Evolutionary conservation across 176 grass and related monocot species (phyloP).

Genomic region (Otatea glauca): DNA sequence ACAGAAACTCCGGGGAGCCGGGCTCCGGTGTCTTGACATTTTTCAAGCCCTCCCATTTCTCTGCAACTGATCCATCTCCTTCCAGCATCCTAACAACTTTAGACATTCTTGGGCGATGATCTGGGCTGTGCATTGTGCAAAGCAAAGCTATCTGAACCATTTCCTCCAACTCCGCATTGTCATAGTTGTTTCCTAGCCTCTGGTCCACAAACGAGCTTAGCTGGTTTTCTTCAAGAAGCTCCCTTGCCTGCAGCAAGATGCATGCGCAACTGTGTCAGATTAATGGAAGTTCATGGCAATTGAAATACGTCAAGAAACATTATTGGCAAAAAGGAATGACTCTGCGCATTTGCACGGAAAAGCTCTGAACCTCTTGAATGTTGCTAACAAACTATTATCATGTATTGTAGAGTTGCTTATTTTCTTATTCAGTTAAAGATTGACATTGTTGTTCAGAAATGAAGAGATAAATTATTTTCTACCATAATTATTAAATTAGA

Average conservation of each 20-base stretch:
- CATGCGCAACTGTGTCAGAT: not conserved
- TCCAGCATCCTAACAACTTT: constrained; percentile 79
- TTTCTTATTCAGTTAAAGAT: constrained; percentile 2
- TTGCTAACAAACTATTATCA: not conserved
- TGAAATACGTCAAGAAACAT: not conserved
- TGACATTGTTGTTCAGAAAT: not conserved
- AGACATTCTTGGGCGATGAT: constrained; percentile 71
- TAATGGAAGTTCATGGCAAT: constrained; percentile 14
- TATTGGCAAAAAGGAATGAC: not conserved
- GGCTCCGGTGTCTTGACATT: constrained; percentile 30
- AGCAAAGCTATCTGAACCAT: constrained; percentile 83
- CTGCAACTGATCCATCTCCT: constrained; percentile 53
- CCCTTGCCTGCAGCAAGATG: constrained; percentile 60
- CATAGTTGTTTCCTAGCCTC: constrained; percentile 53
- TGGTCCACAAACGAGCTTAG: constrained; percentile 61
- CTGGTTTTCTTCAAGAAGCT: constrained; percentile 60
- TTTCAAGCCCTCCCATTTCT: constrained; percentile 74
- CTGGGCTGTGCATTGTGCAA: constrained; percentile 66
- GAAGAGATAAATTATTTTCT: not conserved
- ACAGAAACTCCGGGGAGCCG: constrained; percentile 11
- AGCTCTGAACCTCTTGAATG: not conserved
- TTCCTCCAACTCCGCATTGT: constrained; percentile 56
- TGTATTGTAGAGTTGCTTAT: not conserved
- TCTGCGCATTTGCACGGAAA: not conserved
- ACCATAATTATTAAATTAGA: not conserved